A percentile compares a stretch with the other conserved stretches of the same genome.
Conservation (phyloP, 2,329 filamentous ascomycete genomes). For the Penicillium sp. region DNA sequence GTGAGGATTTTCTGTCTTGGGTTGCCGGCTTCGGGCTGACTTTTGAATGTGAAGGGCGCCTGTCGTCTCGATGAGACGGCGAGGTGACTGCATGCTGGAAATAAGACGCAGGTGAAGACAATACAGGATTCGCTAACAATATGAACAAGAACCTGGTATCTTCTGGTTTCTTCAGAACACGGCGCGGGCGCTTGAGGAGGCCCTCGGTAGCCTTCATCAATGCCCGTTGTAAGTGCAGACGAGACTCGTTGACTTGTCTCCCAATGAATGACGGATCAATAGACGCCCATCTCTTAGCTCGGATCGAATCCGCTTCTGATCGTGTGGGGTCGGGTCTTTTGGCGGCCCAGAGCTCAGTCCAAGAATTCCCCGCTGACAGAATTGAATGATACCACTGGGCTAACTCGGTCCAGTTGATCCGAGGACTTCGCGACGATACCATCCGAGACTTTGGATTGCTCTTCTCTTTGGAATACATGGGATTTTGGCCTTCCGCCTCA, state of each 20-base stretch:
- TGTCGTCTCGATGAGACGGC: conserved; percentile 21
- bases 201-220: conserved; percentile 76
- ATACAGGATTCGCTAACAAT: conserved; percentile 72
- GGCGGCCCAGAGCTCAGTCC: conserved; percentile 60
- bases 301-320: conserved; percentile 20
- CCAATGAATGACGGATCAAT: conserved; percentile 49
- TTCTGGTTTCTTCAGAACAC: conserved; percentile 63
- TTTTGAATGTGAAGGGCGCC: conserved; percentile 31
- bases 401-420: conserved; percentile 71
- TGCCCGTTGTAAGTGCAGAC: conserved; percentile 65
- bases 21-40: conserved; percentile 17
- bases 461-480: conserved; percentile 35
- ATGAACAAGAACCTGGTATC: conserved; percentile 77
- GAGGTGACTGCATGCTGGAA: conserved; percentile 15
- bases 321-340: conserved; percentile 41
- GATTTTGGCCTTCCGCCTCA: conserved; percentile 32
- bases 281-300: conserved; percentile 40
- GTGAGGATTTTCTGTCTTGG: conserved; percentile 15
- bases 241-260: conserved; percentile 57
- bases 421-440: conserved; percentile 61
- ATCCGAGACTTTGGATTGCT: conserved; percentile 27
- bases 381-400: conserved; percentile 72
- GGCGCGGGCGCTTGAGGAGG: conserved; percentile 74
- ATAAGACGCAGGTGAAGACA: conserved; percentile 51
- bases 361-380: conserved; percentile 64